Percentiles rank a stretch among this genome's conserved stretches.
phyloP scores from a whole-genome alignment of 2,329 filamentous ascomycete genomes.

The Plectosphaerella plurivora region DNA sequence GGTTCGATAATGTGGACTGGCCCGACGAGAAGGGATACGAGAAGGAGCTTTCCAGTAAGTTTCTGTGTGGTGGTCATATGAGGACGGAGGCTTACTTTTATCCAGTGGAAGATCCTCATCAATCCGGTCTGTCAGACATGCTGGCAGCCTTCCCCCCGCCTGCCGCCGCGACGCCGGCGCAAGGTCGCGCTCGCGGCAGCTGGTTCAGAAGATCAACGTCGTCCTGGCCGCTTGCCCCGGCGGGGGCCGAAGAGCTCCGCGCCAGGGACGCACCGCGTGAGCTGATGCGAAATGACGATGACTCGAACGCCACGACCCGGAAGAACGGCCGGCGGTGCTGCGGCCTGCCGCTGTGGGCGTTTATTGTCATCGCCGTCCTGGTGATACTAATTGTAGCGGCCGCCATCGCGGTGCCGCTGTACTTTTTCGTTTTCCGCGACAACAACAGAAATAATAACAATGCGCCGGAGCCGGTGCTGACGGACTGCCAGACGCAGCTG shows the following conservation, averaged over 20 bases:
- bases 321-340: conserved; percentile 63
- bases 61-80: not conserved
- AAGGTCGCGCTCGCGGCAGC: conserved; percentile 40
- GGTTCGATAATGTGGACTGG: conserved; percentile 51
- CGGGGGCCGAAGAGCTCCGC: conserved; percentile 1
- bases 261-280: not conserved
- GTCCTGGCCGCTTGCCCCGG: conserved; percentile 45
- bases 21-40: conserved; percentile 38
- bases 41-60: conserved; percentile 34
- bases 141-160: conserved; percentile 57
- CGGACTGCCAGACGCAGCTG: conserved; percentile 55
- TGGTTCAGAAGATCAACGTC: conserved; percentile 30
- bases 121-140: conserved; percentile 59
- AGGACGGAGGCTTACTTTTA: conserved; percentile 11
- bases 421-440: conserved; percentile 58
- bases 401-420: conserved; percentile 74
- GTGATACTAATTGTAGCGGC: conserved; percentile 70
- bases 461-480: conserved; percentile 29
- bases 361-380: conserved; percentile 61
- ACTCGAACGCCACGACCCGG: conserved; percentile 8
- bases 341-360: conserved; percentile 76
- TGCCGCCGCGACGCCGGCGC: conserved; percentile 44
- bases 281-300: conserved; percentile 15
- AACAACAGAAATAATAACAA: conserved; percentile 23
- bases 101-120: conserved; percentile 37